Base-by-base conservation (phyloP, 257 asterid species). In the Forsythia viridissima region DNA sequence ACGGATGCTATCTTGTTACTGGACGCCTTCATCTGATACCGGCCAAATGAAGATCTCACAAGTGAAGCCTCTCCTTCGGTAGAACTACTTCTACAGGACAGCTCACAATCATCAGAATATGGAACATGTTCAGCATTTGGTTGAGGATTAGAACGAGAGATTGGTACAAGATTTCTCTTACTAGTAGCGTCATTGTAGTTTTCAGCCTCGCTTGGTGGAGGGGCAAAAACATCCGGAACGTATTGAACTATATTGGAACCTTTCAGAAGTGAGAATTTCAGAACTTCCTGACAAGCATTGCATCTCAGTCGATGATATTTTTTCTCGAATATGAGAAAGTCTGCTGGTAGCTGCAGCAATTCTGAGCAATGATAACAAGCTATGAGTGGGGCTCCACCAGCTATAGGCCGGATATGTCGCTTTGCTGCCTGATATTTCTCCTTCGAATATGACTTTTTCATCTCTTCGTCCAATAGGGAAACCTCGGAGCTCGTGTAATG, bases 301-400 rank as follows among this genome's bases (percentile, higher is more conserved):
- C 99, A 95, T 82, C 76, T 88, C 65, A 95, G 91, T 78, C 39
- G 91, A 82, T 93, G 98, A 65, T 79, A 86, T 79, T 85, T 82
- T 84, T 82, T 90, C 70, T 80, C 83, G 78, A 84, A 85, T 72
- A 92, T 82, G 71, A 91, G 88, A 72, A 93, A 93, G 82, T 93
- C 98, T 3, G 86, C 92, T 4, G 99, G 99, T 24, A 93, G 83
- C 79, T 84, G 93, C 72, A 95, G 86, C 71, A 92, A 82, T 73
- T 86, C 90, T 2, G 82, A 88, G 80, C 99, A 95, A 74, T 88
- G 85, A 77, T 87, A 89, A 71, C 99, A 95, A 63, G 87, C 66
- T 24, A 95, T 67, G 3, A 95, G 11, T 0, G 99, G 98, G 70
- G 97, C 92, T 68, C 96, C 99, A 69, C 97, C 93, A 1, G 94